Conservation (phyloP, 2,329 filamentous ascomycete species). For the Epichloe sp. region DNA sequence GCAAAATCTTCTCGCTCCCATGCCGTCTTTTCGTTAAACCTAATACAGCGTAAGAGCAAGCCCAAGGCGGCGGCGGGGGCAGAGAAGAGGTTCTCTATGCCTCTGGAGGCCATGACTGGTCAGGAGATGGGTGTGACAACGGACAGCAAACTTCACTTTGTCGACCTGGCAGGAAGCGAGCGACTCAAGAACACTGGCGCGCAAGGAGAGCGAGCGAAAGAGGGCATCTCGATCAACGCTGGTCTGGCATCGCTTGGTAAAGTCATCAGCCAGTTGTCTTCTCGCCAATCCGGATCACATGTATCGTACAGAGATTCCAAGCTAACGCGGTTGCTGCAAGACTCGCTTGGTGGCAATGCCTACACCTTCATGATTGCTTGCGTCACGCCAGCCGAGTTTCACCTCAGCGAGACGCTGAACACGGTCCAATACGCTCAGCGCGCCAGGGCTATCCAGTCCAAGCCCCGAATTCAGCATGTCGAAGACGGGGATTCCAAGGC, state of each 20-base stretch:
- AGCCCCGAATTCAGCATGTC: constrained; percentile 86
- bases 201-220: constrained; percentile 83
- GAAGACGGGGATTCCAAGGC: constrained; percentile 92
- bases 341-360: constrained; percentile 90
- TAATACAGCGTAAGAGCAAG: constrained; percentile 69
- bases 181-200: constrained; percentile 94
- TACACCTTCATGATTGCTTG: constrained; percentile 99
- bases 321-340: constrained; percentile 85
- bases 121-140: constrained; percentile 60
- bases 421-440: constrained; percentile 96
- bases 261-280: constrained; percentile 95
- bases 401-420: constrained; percentile 93
- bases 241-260: constrained; percentile 91
- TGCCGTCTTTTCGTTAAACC: constrained; percentile 89
- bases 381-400: constrained; percentile 92
- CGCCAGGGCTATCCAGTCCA: constrained; percentile 91
- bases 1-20: constrained; percentile 96
- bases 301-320: constrained; percentile 98
- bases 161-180: constrained; percentile 94
- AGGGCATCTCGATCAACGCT: constrained; percentile 97
- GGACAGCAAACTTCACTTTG: constrained; percentile 97
- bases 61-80: constrained; percentile 36
- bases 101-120: constrained; percentile 63
- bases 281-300: constrained; percentile 72
- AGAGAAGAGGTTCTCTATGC: constrained; percentile 81